phyloP scores from a whole-genome alignment of 106 monocot species.

The Dioscorea alata region DNA sequence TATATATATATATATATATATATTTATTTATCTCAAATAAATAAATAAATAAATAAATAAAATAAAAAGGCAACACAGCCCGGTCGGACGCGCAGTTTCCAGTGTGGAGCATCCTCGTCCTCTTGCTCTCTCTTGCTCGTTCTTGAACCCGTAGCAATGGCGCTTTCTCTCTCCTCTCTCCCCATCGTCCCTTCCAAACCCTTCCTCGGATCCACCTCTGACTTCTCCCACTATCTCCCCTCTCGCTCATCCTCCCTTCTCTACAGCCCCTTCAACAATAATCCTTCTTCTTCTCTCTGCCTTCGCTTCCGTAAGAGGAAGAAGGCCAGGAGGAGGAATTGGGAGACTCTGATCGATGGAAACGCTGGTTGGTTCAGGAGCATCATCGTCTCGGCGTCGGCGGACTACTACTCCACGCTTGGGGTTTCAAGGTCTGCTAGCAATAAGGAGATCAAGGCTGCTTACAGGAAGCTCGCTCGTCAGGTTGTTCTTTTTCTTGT shows the following conservation, averaged over 20 bases:
- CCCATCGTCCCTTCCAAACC: constrained; percentile 23
- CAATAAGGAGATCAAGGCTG: constrained; percentile 90
- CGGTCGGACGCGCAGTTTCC: no score
- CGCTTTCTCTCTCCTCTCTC: constrained; percentile 36
- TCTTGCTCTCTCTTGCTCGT: not conserved
- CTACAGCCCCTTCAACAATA: not conserved
- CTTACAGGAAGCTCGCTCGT: constrained; percentile 78
- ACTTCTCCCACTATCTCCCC: constrained; percentile 7
- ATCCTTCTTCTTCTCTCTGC: constrained; percentile 9
- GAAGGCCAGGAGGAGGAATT: constrained; percentile 9
- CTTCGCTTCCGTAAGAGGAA: constrained; percentile 12
- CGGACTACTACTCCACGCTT: constrained; percentile 88
- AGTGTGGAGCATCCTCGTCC: not conserved
- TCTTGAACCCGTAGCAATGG: constrained; percentile 21
- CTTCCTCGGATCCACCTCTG: constrained; percentile 9
- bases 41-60: no score
- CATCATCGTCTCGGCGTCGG: constrained; percentile 35
- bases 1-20: no score
- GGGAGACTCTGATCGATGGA: not conserved
- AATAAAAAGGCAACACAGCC: no score
- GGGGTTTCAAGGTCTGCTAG: constrained; percentile 72
- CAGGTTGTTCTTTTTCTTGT: constrained; percentile 44
- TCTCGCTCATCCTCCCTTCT: constrained; percentile 22
- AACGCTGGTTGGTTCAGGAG: no score
- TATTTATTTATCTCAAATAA: no score